Evolutionary conservation across 225 moss, liverwort and hornwort genomes (phyloP), one percentile per base, ranked within the genome.

Genomic region (Sphagnum contortum): DNA sequence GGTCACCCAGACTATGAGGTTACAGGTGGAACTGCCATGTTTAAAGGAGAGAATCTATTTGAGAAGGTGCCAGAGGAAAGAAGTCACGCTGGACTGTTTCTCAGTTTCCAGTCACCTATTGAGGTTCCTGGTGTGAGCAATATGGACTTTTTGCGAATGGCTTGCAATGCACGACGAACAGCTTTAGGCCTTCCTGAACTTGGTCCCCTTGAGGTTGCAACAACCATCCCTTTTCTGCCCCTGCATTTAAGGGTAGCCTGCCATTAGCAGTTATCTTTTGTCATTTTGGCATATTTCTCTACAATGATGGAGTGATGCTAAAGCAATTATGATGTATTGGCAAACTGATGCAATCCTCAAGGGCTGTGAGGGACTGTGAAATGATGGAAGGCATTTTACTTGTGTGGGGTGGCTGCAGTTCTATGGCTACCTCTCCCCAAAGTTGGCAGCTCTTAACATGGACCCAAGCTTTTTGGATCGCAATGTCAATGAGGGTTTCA

Each of bases 41-140:
- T 88, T 72, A 92, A 96, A 71, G 95, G 95, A 66, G 92, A 88
- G 72, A 80, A 96, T 75, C 78, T 96, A n/a, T 87, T 92, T 46
- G 92, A 90, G 45, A 92, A 96, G 73, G 83, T 75, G 62, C 95
- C 92, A 2, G 95, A 90, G 67, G 95, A 96, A 69, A 80, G 95
- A 71, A 92, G 92, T 68, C 95, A 96, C 50, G 50, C 70, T 54
- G 95, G 95, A 0, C 74, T 96, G 44, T 96, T 96, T 29, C 68
- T 96, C 62, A 96, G 95, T 76, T 96, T 96, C 65, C 95, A 96
- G 63, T 88, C 95, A 72, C 95, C 92, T 12, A 74, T 96, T 52
- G 92, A 96, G 71, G 88, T 96, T 66, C 92, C 90, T 64, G 95
- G 95, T 77, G 92, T 96, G 64, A 96, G 95, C 79, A 96, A 96